These are phyloP conservation scores for Scleroderma citrinum DNA, from an alignment of 768 basidiomycete genomes.

Conservation along the genomic window DNA sequence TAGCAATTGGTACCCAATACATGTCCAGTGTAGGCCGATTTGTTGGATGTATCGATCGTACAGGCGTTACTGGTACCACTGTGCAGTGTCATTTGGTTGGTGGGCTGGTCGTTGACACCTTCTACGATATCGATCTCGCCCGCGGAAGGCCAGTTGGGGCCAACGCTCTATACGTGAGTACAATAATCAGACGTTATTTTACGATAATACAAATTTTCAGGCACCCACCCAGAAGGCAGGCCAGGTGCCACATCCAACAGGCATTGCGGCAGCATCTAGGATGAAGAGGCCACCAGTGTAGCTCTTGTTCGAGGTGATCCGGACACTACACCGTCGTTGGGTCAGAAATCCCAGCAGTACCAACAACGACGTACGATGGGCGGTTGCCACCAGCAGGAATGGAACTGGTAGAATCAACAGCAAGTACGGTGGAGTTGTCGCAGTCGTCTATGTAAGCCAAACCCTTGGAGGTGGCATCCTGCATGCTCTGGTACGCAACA, in stretches of 20 bases:
- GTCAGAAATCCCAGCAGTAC: background rate
- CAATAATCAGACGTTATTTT: too few species aligned
- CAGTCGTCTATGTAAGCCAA: constrained; percentile 56
- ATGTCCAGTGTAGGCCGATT: constrained; percentile 17
- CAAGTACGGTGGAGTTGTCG: constrained; percentile 52
- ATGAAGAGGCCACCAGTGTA: constrained; percentile 70
- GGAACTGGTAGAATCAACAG: constrained; percentile 51
- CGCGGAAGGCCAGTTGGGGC: constrained; percentile 44
- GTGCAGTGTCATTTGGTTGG: constrained; percentile 66
- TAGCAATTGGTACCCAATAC: constrained; percentile 31
- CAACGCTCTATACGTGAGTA: constrained; percentile 31
- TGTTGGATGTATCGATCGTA: constrained; percentile 14
- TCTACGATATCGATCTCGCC: constrained; percentile 76
- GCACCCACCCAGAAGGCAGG: constrained; percentile 50
- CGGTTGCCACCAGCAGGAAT: constrained; percentile 50
- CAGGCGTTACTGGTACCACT: constrained; percentile 40
- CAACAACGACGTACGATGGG: constrained; percentile 35
- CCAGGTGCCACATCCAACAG: constrained; percentile 60
- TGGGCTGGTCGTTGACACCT: constrained; percentile 53
- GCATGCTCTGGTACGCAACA: constrained; percentile 51
- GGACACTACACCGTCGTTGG: constrained; percentile 39
- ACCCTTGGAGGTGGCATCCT: constrained; percentile 42
- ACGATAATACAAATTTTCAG: constrained; percentile 36
- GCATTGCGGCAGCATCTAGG: constrained; percentile 66
- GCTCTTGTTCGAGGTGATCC: constrained; percentile 57